Conservation (phyloP, 768 basidiomycete species). For the Boletales sp. region DNA sequence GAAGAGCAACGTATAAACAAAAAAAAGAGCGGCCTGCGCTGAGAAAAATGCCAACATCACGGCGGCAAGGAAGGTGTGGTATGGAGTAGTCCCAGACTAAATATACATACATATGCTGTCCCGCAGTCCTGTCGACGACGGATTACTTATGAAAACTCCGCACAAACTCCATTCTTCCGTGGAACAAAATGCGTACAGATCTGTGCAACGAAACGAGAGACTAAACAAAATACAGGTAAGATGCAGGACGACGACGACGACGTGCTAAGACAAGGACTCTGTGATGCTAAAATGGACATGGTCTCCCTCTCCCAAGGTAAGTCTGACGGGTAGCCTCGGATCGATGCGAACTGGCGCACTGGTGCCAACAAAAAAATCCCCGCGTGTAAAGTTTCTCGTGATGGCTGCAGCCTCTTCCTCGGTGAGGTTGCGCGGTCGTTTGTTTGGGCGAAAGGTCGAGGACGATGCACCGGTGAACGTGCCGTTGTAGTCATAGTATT, state of each 20-base stretch:
- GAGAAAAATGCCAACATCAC: neutral
- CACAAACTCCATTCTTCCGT: neutral
- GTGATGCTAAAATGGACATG: slow-evolving; percentile 68
- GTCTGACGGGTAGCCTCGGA: slow-evolving; percentile 71
- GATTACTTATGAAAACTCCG: neutral
- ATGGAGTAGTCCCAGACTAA: neutral
- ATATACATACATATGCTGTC: too few species aligned
- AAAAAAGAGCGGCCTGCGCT: slow-evolving; percentile 18
- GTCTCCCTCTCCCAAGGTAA: slow-evolving; percentile 79
- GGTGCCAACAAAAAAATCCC: slow-evolving; percentile 78
- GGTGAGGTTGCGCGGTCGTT: slow-evolving; percentile 74
- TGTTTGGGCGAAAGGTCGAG: slow-evolving; percentile 75
- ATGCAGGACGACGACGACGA: slow-evolving; percentile 1
- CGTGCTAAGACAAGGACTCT: slow-evolving; percentile 40
- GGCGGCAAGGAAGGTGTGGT: slow-evolving; percentile 1
- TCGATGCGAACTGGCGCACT: slow-evolving; percentile 83
- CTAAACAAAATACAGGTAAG: slow-evolving; percentile 18
- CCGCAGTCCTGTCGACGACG: too few species aligned
- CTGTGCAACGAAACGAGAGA: neutral
- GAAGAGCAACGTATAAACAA: slow-evolving; percentile 1
- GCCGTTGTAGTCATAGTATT: slow-evolving; percentile 76
- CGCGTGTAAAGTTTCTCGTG: slow-evolving; percentile 75
- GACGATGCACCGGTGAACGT: slow-evolving; percentile 65
- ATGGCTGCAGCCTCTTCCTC: slow-evolving; percentile 83
- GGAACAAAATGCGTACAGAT: too few species aligned